Base-by-base conservation (phyloP, 345 rosid species). In the Aegle marmelos region DNA sequence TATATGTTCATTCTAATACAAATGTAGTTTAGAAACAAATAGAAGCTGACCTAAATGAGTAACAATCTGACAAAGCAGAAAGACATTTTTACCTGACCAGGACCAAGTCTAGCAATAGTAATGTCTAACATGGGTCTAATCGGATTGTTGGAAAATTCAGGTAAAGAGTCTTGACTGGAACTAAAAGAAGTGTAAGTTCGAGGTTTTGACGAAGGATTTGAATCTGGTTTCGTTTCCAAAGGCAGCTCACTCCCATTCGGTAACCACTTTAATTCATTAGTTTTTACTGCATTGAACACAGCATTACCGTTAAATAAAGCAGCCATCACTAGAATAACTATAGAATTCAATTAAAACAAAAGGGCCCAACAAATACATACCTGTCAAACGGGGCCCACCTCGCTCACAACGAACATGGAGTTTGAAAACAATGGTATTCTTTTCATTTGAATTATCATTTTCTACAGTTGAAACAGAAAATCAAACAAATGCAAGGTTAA, bases 361-460 rank as follows among this genome's bases (percentile, higher is more conserved):
- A 24, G 11, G n/a, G 48, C 22, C 27, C 24, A 68, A 56, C 4
- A 57, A 37, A 6, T 79, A 27, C 70, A 57, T 85, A 96, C 98
- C 98, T 73, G 87, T 82, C 41, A 79, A 72, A 54, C 98, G 95
- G 9, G 88, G 78, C 65, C 28, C 83, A 6, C 86, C 82, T 61
- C 45, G 75, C 33, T 86, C 62, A 83, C 98, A 96, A 39, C 37
- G 78, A 63, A 74, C 93, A 87, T 94, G 95, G 77, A 96, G 98
- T 77, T 94, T 96, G 84, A 94, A 94, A 73, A 94, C 99, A 73
- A 96, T 88, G 61, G 97, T 94, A 81, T 92, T 96, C 91, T 89
- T 96, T 79, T 94, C 98, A 85, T 91, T 94, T 39, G 95, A 85
- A 54, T 82, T 87, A 82, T 92, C 97, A 64, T 84, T 91, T 78